These are phyloP conservation scores for Ogataea nakhonphanomensis DNA, from an alignment of 805 yeast genomes.

Conservation along the genomic window DNA sequence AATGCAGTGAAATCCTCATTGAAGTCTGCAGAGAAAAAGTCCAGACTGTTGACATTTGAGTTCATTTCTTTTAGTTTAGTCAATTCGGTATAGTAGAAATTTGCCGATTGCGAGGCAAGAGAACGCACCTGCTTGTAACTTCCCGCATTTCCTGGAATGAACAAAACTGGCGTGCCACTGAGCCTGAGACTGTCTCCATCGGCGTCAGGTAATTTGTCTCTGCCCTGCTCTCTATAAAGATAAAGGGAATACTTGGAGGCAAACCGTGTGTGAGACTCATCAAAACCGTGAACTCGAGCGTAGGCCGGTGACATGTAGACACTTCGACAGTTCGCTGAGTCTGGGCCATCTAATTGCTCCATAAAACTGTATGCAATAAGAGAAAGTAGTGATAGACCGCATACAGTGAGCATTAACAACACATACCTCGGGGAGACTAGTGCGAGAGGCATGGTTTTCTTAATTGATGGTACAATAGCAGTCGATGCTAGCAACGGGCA, in stretches of 20 bases:
- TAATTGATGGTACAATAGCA: slow-evolving; percentile 5
- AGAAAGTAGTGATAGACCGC: slow-evolving; percentile 26
- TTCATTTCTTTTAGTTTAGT: slow-evolving; percentile 26
- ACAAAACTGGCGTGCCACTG: slow-evolving; percentile 82
- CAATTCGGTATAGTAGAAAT: slow-evolving; percentile 41
- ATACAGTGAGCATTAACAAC: slow-evolving; percentile 16
- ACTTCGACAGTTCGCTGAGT: slow-evolving; percentile 52
- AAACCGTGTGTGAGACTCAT: slow-evolving; percentile 60
- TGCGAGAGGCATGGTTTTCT: slow-evolving; percentile 6
- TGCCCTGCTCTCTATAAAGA: slow-evolving; percentile 80
- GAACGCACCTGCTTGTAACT: slow-evolving; percentile 86
- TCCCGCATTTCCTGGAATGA: slow-evolving; percentile 98
- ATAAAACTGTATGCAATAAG: slow-evolving; percentile 30
- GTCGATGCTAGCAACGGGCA: slow-evolving; percentile 11
- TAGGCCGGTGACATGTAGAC: slow-evolving; percentile 84
- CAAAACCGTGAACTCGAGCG: slow-evolving; percentile 71
- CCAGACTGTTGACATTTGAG: slow-evolving; percentile 48
- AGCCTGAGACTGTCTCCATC: slow-evolving; percentile 29
- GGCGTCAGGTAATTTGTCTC: slow-evolving; percentile 51
- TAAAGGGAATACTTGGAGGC: slow-evolving; percentile 83
- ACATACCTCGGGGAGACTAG: slow-evolving; percentile 16
- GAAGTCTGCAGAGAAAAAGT: slow-evolving; percentile 89
- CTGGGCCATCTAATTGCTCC: slow-evolving; percentile 40
- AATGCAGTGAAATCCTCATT: slow-evolving; percentile 95
- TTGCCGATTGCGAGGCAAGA: slow-evolving; percentile 79